Base-by-base conservation (phyloP, 2,329 filamentous ascomycete species). In the Ophiostoma triangulosporum region DNA sequence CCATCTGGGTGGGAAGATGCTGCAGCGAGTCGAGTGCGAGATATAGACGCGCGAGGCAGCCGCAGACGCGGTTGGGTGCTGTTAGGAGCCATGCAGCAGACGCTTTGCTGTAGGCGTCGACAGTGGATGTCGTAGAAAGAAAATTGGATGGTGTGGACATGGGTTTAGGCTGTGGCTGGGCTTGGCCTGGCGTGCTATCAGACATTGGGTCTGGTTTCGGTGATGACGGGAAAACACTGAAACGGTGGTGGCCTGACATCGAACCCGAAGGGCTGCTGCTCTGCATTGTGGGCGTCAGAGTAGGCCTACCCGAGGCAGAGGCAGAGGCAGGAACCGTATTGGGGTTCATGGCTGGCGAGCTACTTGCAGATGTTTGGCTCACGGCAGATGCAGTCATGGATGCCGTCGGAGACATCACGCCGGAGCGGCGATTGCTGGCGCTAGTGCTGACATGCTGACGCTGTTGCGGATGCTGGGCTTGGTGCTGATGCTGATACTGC, bases 1-100 rank as follows among this genome's bases (percentile, higher is more conserved):
- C 64, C 17, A 78, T 66, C 38, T 73, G 68, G 3, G 58, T 58
- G 1, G 76, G 71, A 1, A 78, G 67, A 38, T 66, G 67, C 49
- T 71, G 69, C 56, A 80, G 69, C 20, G 72, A 71, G 55, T 74
- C 70, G 3, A 80, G 66, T 4, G 76, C 70, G 5, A 74, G 68
- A 60, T 73, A 77, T 14, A 80, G 67, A 14, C 65, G 68, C 0
- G 72, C 69, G 1, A 75, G 69, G 57, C 77, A 80, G 53, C 67
- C 62, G 57, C 77, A 80, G 15, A 51, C 53, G 4, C 50, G 43
- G 15, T 55, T 59, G 3, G 56, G 56, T 6, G 54, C 56, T 24
- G 51, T 56, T 11, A 55, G 53, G 26, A 57, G 50, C 55, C 55
- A 55, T 8, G 55, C 53, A 1, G 45, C 53, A 27, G 52, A 50